phyloP scores from a whole-genome alignment of 73 alveolate genomes.

The Symbiodinium natans region DNA sequence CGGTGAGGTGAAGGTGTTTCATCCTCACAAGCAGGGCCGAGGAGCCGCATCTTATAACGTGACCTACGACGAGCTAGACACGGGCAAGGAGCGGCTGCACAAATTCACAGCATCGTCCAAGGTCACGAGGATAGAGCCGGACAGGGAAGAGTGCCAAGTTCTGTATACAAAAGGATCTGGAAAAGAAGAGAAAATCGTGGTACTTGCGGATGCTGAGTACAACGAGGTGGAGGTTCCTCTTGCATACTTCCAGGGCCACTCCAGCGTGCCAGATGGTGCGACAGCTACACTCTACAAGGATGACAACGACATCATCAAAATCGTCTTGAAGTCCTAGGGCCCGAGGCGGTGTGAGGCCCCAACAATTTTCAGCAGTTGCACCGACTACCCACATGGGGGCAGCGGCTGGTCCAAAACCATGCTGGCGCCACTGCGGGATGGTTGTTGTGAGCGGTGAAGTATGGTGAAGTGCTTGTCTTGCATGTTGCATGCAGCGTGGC shows the following conservation, averaged over 20 bases:
- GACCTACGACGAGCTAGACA: slow-evolving; percentile 84
- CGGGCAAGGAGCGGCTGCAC: slow-evolving; percentile 71
- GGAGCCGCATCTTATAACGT: slow-evolving; percentile 82
- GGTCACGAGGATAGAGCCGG: slow-evolving; percentile 44
- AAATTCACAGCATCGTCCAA: slow-evolving; percentile 31
- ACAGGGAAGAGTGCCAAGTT: slow-evolving; percentile 60
- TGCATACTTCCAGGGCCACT: slow-evolving; percentile 32
- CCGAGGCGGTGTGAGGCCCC: background rate
- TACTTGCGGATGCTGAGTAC: slow-evolving; percentile 75
- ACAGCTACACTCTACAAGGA: slow-evolving; percentile 31
- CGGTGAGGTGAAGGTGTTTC: slow-evolving; percentile 71
- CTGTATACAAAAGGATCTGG: slow-evolving; percentile 58
- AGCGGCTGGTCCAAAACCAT: background rate
- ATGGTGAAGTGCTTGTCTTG: too few relatives aligned
- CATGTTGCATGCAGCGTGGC: too few relatives aligned
- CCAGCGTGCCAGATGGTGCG: slow-evolving; percentile 68
- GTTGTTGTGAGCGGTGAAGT: too few relatives aligned
- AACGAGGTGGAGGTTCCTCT: slow-evolving; percentile 66
- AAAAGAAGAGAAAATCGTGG: slow-evolving; percentile 52
- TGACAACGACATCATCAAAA: slow-evolving; percentile 48
- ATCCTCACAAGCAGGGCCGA: slow-evolving; percentile 84
- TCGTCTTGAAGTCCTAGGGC: background rate
- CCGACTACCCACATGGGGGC: too few relatives aligned
- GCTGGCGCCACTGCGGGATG: too few relatives aligned
- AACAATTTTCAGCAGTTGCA: background rate